Evolutionary conservation across 2,329 filamentous ascomycete species (phyloP), one percentile per base, ranked within the genome.

Genomic region (Beauveria caledonica): DNA sequence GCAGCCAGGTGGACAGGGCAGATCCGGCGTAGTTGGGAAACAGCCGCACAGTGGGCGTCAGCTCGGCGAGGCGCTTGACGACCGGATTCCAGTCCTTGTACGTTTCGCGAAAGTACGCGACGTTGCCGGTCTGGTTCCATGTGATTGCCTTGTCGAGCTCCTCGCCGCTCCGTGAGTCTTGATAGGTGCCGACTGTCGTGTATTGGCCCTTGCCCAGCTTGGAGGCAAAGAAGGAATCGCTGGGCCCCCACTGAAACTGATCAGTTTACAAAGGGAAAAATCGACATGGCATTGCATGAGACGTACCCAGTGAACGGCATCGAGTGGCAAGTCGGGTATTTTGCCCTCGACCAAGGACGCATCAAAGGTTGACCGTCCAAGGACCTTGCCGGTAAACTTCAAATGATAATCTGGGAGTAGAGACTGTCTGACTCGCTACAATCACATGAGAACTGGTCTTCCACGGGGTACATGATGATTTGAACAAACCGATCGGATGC

Each of bases 401-500:
- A 64, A 5, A 4, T 57, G 40, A 39, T 64, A 60, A 2, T 64
- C 40, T 1, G 61, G 61, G 5, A 56, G 53, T 3, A 63, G 45
- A 7, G 62, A 59, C 1, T 40, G 49, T 46, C 62, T 59, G 13
- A 64, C 61, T 49, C 40, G 45, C 62, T 64, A 11, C 3, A 23
- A 13, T 21, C 1, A 4, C 8, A 10, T 51, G 1, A 52, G 46
- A 13, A 15, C 8, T 7, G 0, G 13, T n/a, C 1, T 23, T 58
- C 8, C n/a, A 50, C 19, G 5, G n/a, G 11, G 7, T 2, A n/a
- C 9, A 4, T 21, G n/a, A 4, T 6, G 33, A 15, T 5, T 7
- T 11, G 69, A 69, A 39, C 79, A 71, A 3, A 72, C 69, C n/a
- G 78, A 81, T 66, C 78, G 77, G 48, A 83, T 76, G 57, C 80